Evolutionary conservation across 805 yeast genomes (phyloP).

Genomic region (Nakazawaea laoshanensis): DNA sequence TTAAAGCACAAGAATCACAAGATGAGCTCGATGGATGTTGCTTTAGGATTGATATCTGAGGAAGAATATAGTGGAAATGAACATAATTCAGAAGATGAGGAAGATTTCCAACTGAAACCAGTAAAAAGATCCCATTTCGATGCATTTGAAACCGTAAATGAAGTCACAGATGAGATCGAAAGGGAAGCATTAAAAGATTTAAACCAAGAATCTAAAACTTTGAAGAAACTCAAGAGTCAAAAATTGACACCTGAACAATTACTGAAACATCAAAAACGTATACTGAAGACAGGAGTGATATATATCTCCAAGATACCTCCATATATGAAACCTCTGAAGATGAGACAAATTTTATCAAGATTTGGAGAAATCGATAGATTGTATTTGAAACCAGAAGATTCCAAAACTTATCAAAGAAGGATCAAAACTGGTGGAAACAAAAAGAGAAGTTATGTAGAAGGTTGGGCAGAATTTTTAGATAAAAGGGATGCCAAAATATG

Average conservation of each 20-base stretch:
- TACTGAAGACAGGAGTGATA: conserved; percentile 81
- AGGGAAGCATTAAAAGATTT: conserved; percentile 14
- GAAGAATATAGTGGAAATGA: conserved; percentile 9
- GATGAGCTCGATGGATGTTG: conserved; percentile 8
- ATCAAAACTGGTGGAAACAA: conserved; percentile 88
- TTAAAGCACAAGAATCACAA: conserved; percentile 1
- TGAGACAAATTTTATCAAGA: conserved; percentile 69
- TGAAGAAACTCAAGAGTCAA: conserved; percentile 31
- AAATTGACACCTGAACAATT: conserved; percentile 48
- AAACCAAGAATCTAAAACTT: conserved; percentile 21
- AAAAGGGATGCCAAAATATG: conserved; percentile 86
- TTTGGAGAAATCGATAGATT: conserved; percentile 88
- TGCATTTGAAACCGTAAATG: conserved; percentile 7
- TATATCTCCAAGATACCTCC: conserved; percentile 90
- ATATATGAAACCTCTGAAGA: conserved; percentile 90
- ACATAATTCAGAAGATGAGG: conserved; percentile 15
- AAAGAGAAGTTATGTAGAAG: conserved; percentile 81
- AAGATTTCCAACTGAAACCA: conserved; percentile 14
- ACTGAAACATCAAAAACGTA: conserved; percentile 44
- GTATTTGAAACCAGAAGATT: conserved; percentile 80
- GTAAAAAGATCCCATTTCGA: conserved; percentile 11
- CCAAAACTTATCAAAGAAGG: conserved; percentile 52
- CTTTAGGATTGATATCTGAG: conserved; percentile 6
- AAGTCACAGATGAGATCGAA: conserved; percentile 8
- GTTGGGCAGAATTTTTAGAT: conserved; percentile 89